A percentile compares a stretch with the other conserved stretches of the same genome.
Evolutionary conservation across 2,329 filamentous ascomycete genomes (phyloP).

Genomic region (Exophiala aquamarina): DNA sequence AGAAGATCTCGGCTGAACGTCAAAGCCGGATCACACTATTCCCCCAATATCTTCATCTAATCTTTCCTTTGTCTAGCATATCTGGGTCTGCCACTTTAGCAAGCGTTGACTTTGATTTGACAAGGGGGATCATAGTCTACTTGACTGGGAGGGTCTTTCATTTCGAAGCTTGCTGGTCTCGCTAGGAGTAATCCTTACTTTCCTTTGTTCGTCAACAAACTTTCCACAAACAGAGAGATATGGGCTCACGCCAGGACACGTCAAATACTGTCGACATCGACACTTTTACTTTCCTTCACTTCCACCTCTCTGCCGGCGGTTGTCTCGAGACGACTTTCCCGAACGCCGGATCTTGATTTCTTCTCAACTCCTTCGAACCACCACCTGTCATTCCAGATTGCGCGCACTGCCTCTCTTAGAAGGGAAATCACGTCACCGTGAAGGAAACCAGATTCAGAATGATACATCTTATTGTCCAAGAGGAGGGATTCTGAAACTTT

Average conservation of each 20-base stretch:
- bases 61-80: slow-evolving; percentile 23
- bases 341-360: background rate
- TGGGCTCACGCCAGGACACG: slow-evolving; percentile 28
- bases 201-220: slow-evolving; percentile 21
- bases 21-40: background rate
- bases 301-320: background rate
- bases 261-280: slow-evolving; percentile 14
- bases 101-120: slow-evolving; percentile 27
- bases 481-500: slow-evolving; percentile 12
- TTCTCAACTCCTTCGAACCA: background rate
- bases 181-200: slow-evolving; percentile 21
- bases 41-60: slow-evolving; percentile 6
- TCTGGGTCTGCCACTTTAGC: slow-evolving; percentile 26
- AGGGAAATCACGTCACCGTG: slow-evolving; percentile 12
- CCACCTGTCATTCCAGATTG: slow-evolving; percentile 19
- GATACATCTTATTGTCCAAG: background rate
- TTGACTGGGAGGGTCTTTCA: slow-evolving; percentile 17
- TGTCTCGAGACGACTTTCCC: slow-evolving; percentile 6
- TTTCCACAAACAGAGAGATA: slow-evolving; percentile 21
- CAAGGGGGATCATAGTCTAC: slow-evolving; percentile 16
- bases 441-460: slow-evolving; percentile 6
- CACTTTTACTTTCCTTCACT: slow-evolving; percentile 8
- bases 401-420: background rate
- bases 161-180: slow-evolving; percentile 23
- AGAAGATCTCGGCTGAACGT: slow-evolving; percentile 38